Conservation (phyloP, 805 yeast genomes). For the Kuraishia piskuri region DNA sequence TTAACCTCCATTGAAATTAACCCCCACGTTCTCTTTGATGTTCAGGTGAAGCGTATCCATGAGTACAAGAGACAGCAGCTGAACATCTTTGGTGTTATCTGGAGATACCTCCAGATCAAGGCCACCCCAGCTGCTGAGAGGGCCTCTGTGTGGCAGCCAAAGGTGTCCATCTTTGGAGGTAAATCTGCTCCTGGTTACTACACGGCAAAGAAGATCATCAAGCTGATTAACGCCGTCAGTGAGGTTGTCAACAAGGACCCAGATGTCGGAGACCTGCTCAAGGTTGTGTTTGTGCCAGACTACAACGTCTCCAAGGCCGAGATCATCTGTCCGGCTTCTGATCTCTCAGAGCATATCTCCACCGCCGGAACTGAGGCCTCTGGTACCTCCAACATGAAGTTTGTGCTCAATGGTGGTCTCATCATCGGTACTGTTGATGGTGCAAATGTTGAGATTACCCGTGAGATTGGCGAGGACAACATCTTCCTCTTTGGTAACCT, state of each 20-base stretch:
- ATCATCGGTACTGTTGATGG: conserved; percentile 96
- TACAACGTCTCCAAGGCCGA: conserved; percentile 94
- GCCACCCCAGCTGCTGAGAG: conserved; percentile 55
- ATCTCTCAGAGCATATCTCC: conserved; percentile 86
- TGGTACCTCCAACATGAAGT: conserved; percentile 94
- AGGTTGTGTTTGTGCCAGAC: conserved; percentile 85
- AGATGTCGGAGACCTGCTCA: conserved; percentile 66
- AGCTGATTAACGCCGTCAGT: conserved; percentile 74
- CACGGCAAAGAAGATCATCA: conserved; percentile 87
- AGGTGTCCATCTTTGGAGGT: conserved; percentile 83
- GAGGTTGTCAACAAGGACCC: conserved; percentile 72
- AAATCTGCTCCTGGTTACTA: conserved; percentile 97
- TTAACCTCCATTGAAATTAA: conserved; percentile 58
- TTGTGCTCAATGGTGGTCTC: conserved; percentile 88
- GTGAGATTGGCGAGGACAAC: conserved; percentile 90
- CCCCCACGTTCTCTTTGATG: conserved; percentile 71
- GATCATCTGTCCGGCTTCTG: conserved; percentile 83
- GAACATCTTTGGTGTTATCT: conserved; percentile 83
- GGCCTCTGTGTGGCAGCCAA: conserved; percentile 52
- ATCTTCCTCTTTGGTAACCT: conserved; percentile 88
- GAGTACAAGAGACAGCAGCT: conserved; percentile 94
- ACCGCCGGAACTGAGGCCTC: conserved; percentile 98
- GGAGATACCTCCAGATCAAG: conserved; percentile 74
- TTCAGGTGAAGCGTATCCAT: conserved; percentile 92
- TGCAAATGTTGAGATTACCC: conserved; percentile 90